Evolutionary conservation across 768 basidiomycete species (phyloP), one percentile per base, ranked within the genome.

Genomic region (Phanerochaete sordida): DNA sequence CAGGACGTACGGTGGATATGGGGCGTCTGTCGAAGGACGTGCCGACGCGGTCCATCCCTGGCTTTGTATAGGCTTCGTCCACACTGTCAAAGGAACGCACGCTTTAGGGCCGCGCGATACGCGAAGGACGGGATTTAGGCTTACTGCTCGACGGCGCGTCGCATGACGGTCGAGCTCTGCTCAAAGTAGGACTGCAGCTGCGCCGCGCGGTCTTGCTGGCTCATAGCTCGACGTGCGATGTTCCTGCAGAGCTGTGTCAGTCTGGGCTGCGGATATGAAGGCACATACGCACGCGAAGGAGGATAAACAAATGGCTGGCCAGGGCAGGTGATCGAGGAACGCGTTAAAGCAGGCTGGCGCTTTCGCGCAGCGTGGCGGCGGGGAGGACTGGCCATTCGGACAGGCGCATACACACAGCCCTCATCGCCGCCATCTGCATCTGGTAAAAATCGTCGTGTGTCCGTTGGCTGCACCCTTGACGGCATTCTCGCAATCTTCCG

Each of bases 181-280:
- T 68, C 65, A 47, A 65, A 66, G 58, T 66, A 68, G 21, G 61
- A 54, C 21, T 58, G 50, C 24, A 59, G 60, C 11, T 45, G 19
- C 19, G 55, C 52, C 27, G 21, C 43, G n/a, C 24, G 27, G 30
- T 60, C 43, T 11, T 46, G 21, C n/a, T 9, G 8, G 23, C 11
- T 5, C 15, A 44, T 28, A 24, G 2, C 30, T 11, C 39, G 4
- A 11, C 8, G 39, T 43, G 33, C 33, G 33, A 13, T 35, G 33
- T 47, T 27, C 26, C 9, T 50, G 48, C 12, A n/a, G 24, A 4
- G 19, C 39, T 35, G 33, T 24, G 13, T 27, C 48, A 49, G 48
- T 16, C 48, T 16, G 9, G 28, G 27, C 23, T 19, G 19, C 5
- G 44, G 44, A 45, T n/a, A 19, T 45, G 44, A 7, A 45, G 19